These are phyloP conservation scores for Rosa rugosa DNA, from an alignment of 306 rosid species.

Conservation along the genomic window DNA sequence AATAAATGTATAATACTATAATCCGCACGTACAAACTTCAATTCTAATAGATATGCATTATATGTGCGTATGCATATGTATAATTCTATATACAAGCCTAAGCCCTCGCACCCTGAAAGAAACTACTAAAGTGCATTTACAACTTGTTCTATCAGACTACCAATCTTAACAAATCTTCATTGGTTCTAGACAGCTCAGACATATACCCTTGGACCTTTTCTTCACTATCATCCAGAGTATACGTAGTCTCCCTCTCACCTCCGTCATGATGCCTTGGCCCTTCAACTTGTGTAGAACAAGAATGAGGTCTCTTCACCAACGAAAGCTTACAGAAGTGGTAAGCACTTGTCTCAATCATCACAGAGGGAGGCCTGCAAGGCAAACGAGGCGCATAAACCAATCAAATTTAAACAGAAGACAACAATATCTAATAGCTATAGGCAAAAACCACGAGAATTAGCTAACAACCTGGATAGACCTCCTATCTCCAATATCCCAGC, in stretches of 20 bases:
- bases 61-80: no score
- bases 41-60: neutral
- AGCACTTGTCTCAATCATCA: slow-evolving; percentile 69
- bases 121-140: slow-evolving; percentile 1
- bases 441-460: slow-evolving; percentile 2
- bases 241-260: slow-evolving; percentile 24
- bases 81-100: neutral
- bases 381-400: neutral
- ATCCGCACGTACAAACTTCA: neutral
- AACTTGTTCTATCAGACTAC: neutral
- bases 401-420: neutral
- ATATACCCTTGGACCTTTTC: slow-evolving; percentile 29
- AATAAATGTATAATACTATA: neutral
- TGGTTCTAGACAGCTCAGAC: slow-evolving; percentile 29
- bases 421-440: neutral
- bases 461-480: slow-evolving; percentile 67
- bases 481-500: slow-evolving; percentile 76
- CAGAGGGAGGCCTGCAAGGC: slow-evolving; percentile 52
- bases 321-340: slow-evolving; percentile 96
- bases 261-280: slow-evolving; percentile 14
- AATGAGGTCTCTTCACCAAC: slow-evolving; percentile 48
- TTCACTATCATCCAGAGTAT: slow-evolving; percentile 22
- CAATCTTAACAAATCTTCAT: slow-evolving; percentile 49
- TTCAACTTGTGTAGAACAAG: slow-evolving; percentile 30
- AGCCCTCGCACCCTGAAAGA: neutral